Evolutionary conservation across 495 filamentous ascomycete species (phyloP), one percentile per base, ranked within the genome.

Genomic region (Tuber calosporum): DNA sequence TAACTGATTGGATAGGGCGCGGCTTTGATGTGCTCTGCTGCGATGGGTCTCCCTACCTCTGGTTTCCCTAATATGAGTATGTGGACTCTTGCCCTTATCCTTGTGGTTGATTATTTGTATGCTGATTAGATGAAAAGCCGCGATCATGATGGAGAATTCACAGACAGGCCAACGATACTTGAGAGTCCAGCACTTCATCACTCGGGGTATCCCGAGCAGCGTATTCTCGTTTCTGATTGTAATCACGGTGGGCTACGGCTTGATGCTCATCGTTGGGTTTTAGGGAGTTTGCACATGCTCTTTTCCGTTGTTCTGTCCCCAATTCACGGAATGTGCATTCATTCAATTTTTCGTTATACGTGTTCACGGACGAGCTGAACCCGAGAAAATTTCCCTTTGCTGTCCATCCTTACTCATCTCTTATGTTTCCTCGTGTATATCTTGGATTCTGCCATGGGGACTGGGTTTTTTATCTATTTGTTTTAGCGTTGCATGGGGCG

Each of bases 51-150:
- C 82, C 95, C 95, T 19, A 99, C 95, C 0, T 93, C 90, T 79
- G 95, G 95, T 22, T 99, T 99, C 82, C 95, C 95, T 2, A 99
- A 99, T 80, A 99, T 99, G 95, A 99, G 94, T 97, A 86, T 84
- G 93, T 89, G 9, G 74, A 73, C 42, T 69, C 58, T 71, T 77
- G 66, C 48, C 53, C 48, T 72, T 69, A 43, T 43, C 42, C 15
- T 68, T 69, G 45, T 58, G 26, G 42, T n/a, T 74, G 1, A 34
- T 66, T 73, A 48, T 75, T 66, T 78, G 30, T 70, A 62, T 70
- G 45, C 45, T 69, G 69, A 73, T 68, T 13, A 26, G 37, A 40
- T 37, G 1, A 20, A 69, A 68, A 97, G 94, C 95, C 72, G 95
- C 95, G 19, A 98, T 99, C 81, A 98, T 99, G 96, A 97, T 97